These are phyloP conservation scores for Emmonsiellopsis sp. DNA, from an alignment of 2,329 filamentous ascomycete genomes.

Conservation along the genomic window DNA sequence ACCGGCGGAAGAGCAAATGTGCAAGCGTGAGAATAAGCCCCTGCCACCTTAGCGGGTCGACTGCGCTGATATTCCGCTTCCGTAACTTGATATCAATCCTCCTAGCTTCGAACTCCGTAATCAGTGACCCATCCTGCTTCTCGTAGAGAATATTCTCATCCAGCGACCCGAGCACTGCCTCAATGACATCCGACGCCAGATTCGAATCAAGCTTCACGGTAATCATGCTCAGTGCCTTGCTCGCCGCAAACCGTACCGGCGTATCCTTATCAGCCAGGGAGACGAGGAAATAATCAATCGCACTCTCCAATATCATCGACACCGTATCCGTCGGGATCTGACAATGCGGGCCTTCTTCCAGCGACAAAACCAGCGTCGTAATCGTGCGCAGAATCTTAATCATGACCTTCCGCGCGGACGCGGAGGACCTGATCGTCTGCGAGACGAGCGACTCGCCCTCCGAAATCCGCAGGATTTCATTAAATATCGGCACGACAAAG, in stretches of 20 bases:
- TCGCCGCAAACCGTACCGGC: slow-evolving; percentile 79
- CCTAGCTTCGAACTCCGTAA: slow-evolving; percentile 25
- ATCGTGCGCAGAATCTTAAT: slow-evolving; percentile 78
- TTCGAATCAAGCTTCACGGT: slow-evolving; percentile 67
- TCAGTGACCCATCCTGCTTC: slow-evolving; percentile 31
- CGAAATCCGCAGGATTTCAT: slow-evolving; percentile 51
- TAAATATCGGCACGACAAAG: slow-evolving; percentile 58
- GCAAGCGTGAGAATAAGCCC: slow-evolving; percentile 80
- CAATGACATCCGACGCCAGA: slow-evolving; percentile 79
- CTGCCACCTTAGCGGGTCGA: slow-evolving; percentile 82
- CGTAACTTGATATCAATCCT: slow-evolving; percentile 28
- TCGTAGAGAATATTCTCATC: slow-evolving; percentile 54
- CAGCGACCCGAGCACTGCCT: slow-evolving; percentile 66
- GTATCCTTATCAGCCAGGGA: slow-evolving; percentile 79
- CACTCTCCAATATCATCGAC: slow-evolving; percentile 59
- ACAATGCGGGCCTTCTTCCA: slow-evolving; percentile 30
- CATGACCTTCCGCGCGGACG: slow-evolving; percentile 68
- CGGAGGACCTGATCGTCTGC: slow-evolving; percentile 55
- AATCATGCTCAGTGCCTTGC: slow-evolving; percentile 83
- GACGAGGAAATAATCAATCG: slow-evolving; percentile 73
- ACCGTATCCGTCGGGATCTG: slow-evolving; percentile 22
- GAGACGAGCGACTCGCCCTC: slow-evolving; percentile 41
- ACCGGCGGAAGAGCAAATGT: slow-evolving; percentile 75
- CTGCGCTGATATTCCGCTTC: slow-evolving; percentile 56
- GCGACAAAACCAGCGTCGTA: slow-evolving; percentile 53